Conservation (phyloP, 139 green algal genomes). For the Chlamydomonas asymmetrica region DNA sequence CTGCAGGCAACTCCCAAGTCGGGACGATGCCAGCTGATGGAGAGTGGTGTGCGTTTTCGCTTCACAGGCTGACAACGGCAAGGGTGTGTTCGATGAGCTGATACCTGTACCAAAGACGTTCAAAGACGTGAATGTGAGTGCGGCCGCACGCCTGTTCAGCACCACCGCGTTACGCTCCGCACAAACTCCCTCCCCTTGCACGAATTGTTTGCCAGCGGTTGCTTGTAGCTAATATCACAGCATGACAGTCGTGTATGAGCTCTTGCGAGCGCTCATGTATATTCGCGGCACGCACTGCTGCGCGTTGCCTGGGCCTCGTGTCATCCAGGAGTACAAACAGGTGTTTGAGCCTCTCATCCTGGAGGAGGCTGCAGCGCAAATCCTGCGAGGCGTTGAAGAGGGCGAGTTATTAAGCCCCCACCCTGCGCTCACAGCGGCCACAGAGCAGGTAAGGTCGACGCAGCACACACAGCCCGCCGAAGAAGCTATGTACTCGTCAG, state of each 20-base stretch:
- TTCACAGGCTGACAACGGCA: slow-evolving; percentile 7
- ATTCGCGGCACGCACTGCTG: too few relatives aligned
- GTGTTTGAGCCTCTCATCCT: slow-evolving; percentile 80
- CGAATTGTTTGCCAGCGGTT: too few relatives aligned
- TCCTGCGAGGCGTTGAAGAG: slow-evolving; percentile 75
- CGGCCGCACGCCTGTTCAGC: neutral
- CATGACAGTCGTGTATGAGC: neutral
- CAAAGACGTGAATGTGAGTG: slow-evolving; percentile 35
- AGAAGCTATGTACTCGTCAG: too few relatives aligned
- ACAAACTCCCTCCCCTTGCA: neutral
- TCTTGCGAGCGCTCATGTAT: neutral
- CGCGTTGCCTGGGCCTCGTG: too few relatives aligned
- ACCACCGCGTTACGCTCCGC: neutral
- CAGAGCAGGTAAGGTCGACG: slow-evolving; percentile 36
- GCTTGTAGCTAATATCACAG: neutral
- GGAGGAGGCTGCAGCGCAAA: slow-evolving; percentile 77
- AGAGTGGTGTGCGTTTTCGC: neutral
- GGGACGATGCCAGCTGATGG: neutral
- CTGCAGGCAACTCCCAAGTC: too few relatives aligned
- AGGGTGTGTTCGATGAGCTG: slow-evolving; percentile 48
- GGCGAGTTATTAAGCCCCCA: slow-evolving; percentile 62
- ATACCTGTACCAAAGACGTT: slow-evolving; percentile 37
- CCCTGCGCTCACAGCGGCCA: too few relatives aligned
- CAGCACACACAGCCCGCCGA: too few relatives aligned
- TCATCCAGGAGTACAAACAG: slow-evolving; percentile 59